These are phyloP conservation scores for Candida germanica DNA, from an alignment of 805 yeast species.

Conservation along the genomic window DNA sequence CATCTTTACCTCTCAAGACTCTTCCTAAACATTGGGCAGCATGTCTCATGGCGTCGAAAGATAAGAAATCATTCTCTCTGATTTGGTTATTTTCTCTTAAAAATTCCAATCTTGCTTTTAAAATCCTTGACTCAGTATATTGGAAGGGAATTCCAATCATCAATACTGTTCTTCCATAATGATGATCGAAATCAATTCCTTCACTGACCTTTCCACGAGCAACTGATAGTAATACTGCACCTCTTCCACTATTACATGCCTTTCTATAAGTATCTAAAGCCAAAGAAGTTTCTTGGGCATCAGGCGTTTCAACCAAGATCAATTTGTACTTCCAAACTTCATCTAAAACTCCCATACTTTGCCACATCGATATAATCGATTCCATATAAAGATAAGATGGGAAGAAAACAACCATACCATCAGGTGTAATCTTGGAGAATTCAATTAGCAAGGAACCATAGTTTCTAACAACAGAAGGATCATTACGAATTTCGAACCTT, in stretches of 20 bases:
- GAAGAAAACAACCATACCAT: conserved; percentile 96
- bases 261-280: conserved; percentile 94
- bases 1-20: conserved; percentile 96
- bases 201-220: conserved; percentile 99
- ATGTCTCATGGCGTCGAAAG: conserved; percentile 99
- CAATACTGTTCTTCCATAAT: conserved; percentile 93
- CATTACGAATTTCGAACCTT: conserved; percentile 93
- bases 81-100: conserved; percentile 90
- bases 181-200: conserved; percentile 99
- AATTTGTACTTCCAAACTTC: conserved; percentile 98
- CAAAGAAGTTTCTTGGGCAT: conserved; percentile 95
- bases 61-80: conserved; percentile 87
- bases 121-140: conserved; percentile 93
- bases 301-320: conserved; percentile 96
- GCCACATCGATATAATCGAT: conserved; percentile 98
- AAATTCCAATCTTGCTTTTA: conserved; percentile 93
- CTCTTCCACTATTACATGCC: conserved; percentile 96
- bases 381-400: conserved; percentile 98
- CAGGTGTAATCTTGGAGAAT: conserved; percentile 93
- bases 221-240: conserved; percentile 92
- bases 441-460: conserved; percentile 91
- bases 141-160: conserved; percentile 99
- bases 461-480: conserved; percentile 95
- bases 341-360: conserved; percentile 94
- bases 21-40: conserved; percentile 99